These are phyloP conservation scores for Diplodia sapinea DNA, from an alignment of 2,329 filamentous ascomycete genomes.

Conservation along the genomic window DNA sequence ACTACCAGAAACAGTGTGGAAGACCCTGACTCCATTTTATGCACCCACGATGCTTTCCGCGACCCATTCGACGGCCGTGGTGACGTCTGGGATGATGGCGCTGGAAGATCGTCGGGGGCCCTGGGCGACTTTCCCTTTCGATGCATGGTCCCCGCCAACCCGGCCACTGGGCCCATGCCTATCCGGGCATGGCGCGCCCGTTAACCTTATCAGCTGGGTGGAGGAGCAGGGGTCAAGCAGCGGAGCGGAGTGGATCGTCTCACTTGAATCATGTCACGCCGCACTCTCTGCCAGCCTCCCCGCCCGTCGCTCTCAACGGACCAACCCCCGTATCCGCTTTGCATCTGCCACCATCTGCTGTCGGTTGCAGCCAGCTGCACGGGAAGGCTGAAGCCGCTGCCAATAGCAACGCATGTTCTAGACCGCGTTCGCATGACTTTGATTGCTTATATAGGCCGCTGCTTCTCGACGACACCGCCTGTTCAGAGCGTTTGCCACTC, in stretches of 20 bases:
- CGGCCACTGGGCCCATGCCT: conserved; percentile 8
- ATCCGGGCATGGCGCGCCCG: conserved; percentile 13
- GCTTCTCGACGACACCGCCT: conserved; percentile 8
- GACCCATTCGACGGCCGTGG: conserved; percentile 8
- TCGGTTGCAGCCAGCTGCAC: not conserved
- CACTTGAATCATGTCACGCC: conserved; percentile 24
- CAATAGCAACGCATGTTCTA: conserved; percentile 7
- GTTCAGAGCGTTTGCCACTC: conserved; percentile 9
- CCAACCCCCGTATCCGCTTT: conserved; percentile 4
- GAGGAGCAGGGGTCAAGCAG: conserved; percentile 21
- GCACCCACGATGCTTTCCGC: conserved; percentile 13
- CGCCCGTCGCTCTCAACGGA: not conserved
- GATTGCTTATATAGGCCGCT: conserved; percentile 12
- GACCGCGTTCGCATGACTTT: not conserved
- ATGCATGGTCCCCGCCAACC: conserved; percentile 13
- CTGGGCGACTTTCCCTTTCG: conserved; percentile 21
- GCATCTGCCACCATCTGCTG: conserved; percentile 21
- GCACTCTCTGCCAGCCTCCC: conserved; percentile 16
- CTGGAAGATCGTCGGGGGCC: conserved; percentile 15
- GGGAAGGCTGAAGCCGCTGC: not conserved
- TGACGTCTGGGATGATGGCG: conserved; percentile 14
- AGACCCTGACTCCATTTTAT: conserved; percentile 16
- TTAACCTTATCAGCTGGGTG: conserved; percentile 25
- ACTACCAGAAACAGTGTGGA: not conserved
- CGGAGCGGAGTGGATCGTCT: conserved; percentile 22